Conservation (phyloP, 106 monocot species). For the Chionographis japonica region DNA sequence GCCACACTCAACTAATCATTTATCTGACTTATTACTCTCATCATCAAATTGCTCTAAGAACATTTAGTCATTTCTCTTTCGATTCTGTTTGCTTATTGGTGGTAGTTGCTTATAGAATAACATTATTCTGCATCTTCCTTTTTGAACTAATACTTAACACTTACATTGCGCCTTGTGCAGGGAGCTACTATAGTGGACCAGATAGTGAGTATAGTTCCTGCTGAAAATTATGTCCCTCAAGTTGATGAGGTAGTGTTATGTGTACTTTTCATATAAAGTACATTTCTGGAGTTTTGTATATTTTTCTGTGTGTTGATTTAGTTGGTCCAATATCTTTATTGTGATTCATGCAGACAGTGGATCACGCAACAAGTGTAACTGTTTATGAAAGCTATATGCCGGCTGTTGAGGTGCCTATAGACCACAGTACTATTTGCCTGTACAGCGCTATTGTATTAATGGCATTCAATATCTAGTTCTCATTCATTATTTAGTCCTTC, state of each 20-base stretch:
- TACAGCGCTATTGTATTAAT: neutral
- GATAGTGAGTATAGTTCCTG: slow-evolving; percentile 60
- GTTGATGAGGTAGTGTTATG: slow-evolving; percentile 34
- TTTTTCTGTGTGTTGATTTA: too few relatives aligned
- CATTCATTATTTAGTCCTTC: neutral
- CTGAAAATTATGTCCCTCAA: slow-evolving; percentile 58
- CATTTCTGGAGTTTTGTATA: too few relatives aligned
- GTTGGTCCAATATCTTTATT: neutral
- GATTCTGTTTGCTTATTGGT: too few relatives aligned
- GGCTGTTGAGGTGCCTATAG: slow-evolving; percentile 43
- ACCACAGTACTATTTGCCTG: slow-evolving; percentile 13
- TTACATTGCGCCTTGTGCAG: slow-evolving; percentile 24
- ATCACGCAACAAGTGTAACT: slow-evolving; percentile 13
- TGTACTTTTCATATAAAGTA: too few relatives aligned
- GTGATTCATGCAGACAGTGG: slow-evolving; percentile 37
- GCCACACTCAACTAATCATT: too few relatives aligned
- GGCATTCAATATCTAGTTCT: neutral
- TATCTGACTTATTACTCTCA: too few relatives aligned
- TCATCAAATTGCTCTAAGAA: too few relatives aligned
- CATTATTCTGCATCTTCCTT: too few relatives aligned
- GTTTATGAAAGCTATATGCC: slow-evolving; percentile 17
- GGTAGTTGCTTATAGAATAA: too few relatives aligned
- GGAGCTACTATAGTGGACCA: slow-evolving; percentile 92
- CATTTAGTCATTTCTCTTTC: too few relatives aligned
- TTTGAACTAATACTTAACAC: neutral